phyloP scores from a whole-genome alignment of 148 eudicot genomes.

The Arbutus unedo region DNA sequence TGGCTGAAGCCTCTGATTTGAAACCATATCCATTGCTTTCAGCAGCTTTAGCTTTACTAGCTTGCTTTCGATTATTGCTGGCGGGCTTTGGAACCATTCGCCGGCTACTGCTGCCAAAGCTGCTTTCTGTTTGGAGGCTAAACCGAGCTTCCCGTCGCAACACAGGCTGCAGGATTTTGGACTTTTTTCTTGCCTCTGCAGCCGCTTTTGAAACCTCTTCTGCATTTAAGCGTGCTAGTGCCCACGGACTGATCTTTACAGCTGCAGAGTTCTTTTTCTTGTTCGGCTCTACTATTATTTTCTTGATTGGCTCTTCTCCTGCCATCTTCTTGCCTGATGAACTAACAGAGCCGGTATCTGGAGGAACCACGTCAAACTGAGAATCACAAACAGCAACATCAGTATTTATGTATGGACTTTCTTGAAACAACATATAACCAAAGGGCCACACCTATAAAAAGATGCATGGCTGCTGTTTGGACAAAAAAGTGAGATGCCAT shows the following conservation, averaged over 20 bases:
- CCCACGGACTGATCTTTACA: slow-evolving; percentile 97
- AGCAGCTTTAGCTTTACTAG: slow-evolving; percentile 42
- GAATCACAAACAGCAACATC: slow-evolving; percentile 23
- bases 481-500: not conserved
- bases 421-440: not conserved
- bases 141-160: slow-evolving; percentile 36
- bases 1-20: slow-evolving; percentile 40
- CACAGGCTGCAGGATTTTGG: slow-evolving; percentile 82
- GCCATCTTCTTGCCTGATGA: slow-evolving; percentile 68
- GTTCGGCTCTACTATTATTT: slow-evolving; percentile 49
- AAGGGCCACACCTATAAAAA: not conserved
- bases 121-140: slow-evolving; percentile 47
- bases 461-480: not conserved
- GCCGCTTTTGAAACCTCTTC: slow-evolving; percentile 92
- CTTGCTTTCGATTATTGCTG: slow-evolving; percentile 46
- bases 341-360: slow-evolving; percentile 85
- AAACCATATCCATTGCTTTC: slow-evolving; percentile 17
- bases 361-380: slow-evolving; percentile 94
- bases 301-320: slow-evolving; percentile 63
- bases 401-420: not conserved
- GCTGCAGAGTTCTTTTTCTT: slow-evolving; percentile 77
- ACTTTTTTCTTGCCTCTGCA: slow-evolving; percentile 91
- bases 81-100: slow-evolving; percentile 42
- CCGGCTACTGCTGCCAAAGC: slow-evolving; percentile 62
- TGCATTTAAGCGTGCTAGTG: slow-evolving; percentile 84